Evolutionary conservation across 192 early-diverging fungal genomes (phyloP).

Genomic region (Chytriomyces confervae): DNA sequence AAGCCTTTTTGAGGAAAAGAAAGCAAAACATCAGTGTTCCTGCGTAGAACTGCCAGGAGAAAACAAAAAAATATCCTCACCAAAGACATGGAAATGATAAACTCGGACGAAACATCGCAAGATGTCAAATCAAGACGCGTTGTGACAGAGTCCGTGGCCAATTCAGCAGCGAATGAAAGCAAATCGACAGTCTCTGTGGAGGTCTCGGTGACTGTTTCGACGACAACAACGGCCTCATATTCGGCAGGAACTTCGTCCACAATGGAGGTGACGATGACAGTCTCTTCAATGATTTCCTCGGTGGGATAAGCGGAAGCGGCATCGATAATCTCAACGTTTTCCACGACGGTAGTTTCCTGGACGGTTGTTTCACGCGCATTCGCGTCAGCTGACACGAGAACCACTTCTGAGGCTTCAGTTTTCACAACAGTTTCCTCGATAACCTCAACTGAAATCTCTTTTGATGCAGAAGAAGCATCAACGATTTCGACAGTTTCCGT

Average conservation of each 20-base stretch:
- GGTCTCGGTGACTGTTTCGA: too few relatives aligned
- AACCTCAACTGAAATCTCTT: too few relatives aligned
- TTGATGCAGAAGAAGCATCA: neutral
- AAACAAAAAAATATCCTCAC: too few relatives aligned
- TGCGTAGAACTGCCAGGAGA: too few relatives aligned
- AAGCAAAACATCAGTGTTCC: too few relatives aligned
- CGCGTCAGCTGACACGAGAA: neutral
- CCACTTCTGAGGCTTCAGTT: neutral
- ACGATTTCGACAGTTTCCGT: neutral
- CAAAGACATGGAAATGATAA: too few relatives aligned
- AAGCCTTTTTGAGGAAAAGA: slow-evolving; percentile 7
- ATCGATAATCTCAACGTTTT: neutral
- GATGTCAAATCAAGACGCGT: too few relatives aligned
- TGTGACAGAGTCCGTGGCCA: too few relatives aligned
- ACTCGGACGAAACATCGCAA: too few relatives aligned
- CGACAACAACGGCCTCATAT: neutral
- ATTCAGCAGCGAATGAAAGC: too few relatives aligned
- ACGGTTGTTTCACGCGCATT: neutral
- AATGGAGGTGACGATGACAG: neutral
- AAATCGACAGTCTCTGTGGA: too few relatives aligned
- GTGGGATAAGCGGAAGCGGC: neutral
- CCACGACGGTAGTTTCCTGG: neutral
- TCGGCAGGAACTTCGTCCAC: neutral
- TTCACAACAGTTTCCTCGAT: neutral
- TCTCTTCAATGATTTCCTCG: neutral